Evolutionary conservation across 768 basidiomycete genomes (phyloP), one percentile per base, ranked within the genome.

Genomic region (Rhizopogon vinicolor): DNA sequence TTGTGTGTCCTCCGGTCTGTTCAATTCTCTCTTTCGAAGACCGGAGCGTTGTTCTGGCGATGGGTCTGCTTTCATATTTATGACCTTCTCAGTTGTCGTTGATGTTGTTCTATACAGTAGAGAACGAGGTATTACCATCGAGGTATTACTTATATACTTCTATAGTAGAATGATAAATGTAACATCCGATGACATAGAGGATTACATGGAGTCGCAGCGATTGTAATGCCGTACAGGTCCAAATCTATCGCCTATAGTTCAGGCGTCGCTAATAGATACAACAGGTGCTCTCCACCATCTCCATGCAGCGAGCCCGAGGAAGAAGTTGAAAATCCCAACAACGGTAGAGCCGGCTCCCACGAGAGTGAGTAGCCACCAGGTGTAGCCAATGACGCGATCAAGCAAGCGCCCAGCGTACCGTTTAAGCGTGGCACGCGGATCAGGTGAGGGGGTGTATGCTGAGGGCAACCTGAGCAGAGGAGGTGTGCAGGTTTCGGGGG

Each of bases 321-420:
- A 56, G 63, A 87, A 83, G 65, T 91, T 92, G 62, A 85, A 83
- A 33, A 89, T 58, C 0, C 91, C 91, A 54, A 91, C 65, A n/a
- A 75, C 63, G 2, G 79, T 75, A 18, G 87, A 86, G 22, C 93
- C 93, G 22, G 87, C 87, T 19, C 95, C 95, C 18, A 93, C 67
- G 39, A 90, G 54, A 19, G 85, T 78, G 58, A 95, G 69, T 9
- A 88, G 41, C 77, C 82, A 90, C 95, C 94, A 98, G 8, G 80
- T 69, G 58, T 84, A 76, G 9, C 96, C 96, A 52, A 96, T 68
- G 41, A 85, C 55, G 55, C 89, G 83, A 66, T 93, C 94, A 42
- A 93, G 69, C 0, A 65, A 61, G 39, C 84, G 81, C 2, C 94
- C 94, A 0, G 71, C 67, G 64, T 83, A 82, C 44, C 81, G 80